These are phyloP conservation scores for Kwoniella europaea DNA, from an alignment of 768 basidiomycete genomes.

Conservation along the genomic window DNA sequence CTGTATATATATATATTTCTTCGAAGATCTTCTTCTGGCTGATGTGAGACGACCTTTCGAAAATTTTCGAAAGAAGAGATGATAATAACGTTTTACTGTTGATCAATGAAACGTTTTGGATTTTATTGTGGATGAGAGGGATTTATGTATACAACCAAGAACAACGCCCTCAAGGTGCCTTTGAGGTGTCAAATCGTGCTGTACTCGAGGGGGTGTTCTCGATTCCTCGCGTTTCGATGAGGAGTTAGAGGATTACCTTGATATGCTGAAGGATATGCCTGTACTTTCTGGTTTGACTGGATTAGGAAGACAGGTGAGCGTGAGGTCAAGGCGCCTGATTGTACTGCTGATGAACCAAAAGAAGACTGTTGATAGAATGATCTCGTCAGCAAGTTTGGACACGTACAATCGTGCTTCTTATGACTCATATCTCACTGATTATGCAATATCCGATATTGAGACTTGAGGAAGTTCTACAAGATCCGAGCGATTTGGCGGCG, in stretches of 20 bases:
- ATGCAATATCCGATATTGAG: not conserved
- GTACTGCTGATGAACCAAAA: not conserved
- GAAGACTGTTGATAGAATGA: not conserved
- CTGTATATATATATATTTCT: not conserved
- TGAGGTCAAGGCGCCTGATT: not conserved
- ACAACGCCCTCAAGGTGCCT: conserved; percentile 9
- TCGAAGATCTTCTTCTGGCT: not conserved
- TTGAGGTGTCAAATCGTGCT: not conserved
- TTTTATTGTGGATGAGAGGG: not conserved
- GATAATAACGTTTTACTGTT: not conserved
- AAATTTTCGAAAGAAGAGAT: not conserved
- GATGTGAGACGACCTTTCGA: not conserved
- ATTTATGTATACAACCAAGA: not conserved
- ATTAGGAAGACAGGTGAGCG: not conserved
- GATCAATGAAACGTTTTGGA: not conserved
- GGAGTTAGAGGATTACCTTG: not conserved
- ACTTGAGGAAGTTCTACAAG: not conserved
- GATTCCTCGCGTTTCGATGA: not conserved
- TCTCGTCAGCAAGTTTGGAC: conserved; percentile 3
- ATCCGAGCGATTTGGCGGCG: not conserved
- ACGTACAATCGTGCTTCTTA: not conserved
- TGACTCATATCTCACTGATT: not conserved
- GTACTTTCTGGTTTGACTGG: not conserved
- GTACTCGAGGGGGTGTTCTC: not conserved
- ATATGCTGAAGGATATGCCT: not conserved